Conservation (phyloP, 352 stramenopile genomes). For the Phytophthora aleatoria region DNA sequence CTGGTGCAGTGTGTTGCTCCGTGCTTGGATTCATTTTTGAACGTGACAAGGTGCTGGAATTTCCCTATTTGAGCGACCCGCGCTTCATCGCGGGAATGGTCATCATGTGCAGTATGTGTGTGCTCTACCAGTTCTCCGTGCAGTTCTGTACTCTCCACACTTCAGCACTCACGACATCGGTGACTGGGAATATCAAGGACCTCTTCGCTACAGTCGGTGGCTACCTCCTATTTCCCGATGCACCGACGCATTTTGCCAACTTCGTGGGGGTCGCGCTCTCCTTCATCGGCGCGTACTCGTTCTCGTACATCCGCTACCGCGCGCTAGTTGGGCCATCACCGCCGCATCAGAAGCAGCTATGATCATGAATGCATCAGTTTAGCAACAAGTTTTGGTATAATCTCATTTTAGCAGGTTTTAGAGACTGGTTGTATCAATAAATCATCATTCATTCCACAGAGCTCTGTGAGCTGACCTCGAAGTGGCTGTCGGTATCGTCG, state of each 20-base stretch:
- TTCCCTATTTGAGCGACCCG: conserved; percentile 32
- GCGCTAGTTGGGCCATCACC: conserved; percentile 33
- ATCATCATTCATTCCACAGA: conserved; percentile 57
- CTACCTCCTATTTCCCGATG: conserved; percentile 68
- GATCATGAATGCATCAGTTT: conserved; percentile 11
- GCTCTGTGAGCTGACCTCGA: conserved; percentile 85
- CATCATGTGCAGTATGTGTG: conserved; percentile 70
- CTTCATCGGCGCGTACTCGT: conserved; percentile 71
- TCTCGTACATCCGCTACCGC: conserved; percentile 75
- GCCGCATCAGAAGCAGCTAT: conserved; percentile 18
- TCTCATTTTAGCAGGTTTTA: conserved; percentile 21
- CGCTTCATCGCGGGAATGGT: conserved; percentile 40
- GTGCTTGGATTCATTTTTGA: conserved; percentile 50
- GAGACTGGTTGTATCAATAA: conserved; percentile 33
- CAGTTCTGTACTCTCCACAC: conserved; percentile 72
- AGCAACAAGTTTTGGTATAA: conserved; percentile 7
- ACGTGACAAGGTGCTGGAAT: conserved; percentile 40
- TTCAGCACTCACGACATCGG: conserved; percentile 72
- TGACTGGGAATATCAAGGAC: conserved; percentile 83
- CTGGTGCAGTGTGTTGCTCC: conserved; percentile 50
- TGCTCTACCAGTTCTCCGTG: conserved; percentile 78
- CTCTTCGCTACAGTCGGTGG: conserved; percentile 61
- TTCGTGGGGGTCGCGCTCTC: conserved; percentile 63
- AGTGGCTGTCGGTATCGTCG: conserved; percentile 80
- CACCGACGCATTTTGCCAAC: conserved; percentile 46